Base-by-base conservation (phyloP, 1,284 basidiomycete genomes). In the Ganoderma sp. region DNA sequence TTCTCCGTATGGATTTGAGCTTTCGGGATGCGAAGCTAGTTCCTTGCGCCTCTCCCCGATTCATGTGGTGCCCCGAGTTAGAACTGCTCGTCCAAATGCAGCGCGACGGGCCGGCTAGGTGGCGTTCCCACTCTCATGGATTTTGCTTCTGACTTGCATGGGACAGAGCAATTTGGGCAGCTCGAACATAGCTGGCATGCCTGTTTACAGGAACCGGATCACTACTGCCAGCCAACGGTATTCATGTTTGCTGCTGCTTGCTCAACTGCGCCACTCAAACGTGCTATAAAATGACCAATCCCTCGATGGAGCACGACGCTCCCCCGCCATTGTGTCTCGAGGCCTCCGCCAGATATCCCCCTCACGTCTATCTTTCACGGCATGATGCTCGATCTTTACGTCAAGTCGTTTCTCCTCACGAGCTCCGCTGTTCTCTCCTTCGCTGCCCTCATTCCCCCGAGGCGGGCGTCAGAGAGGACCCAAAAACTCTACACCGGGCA, bases 401-500 rank as follows among this genome's bases (percentile, higher is more conserved):
- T 59, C n/a, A 59, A 59, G 39, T 25, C 58, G 22, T 42, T 59
- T 22, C 34, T 59, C 37, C 58, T 59, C n/a, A 25, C 39, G 12
- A 42, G n/a, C 39, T 59, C 58, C 37, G 58, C 58, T 39, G 28
- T 39, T 39, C 34, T 59, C 41, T 61, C 45, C 60, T 42, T 48
- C 32, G 28, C 34, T 8, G 56, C 42, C 32, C 25, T 43, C 22
- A 8, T 54, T 10, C 52, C 52, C 6, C 39, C 39, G 15, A 65
- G 39, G 63, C 52, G 50, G 6, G 63, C 48, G 9, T 22, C 50
- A 14, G 63, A 56, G 19, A 39, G 37, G 34, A 43, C 52, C 4
- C 58, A 59, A 7, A 65, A 63, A 19, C 32, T 65, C 14, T 68
- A 68, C 56, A 61, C 42, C n/a, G 67, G 67, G n/a, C 67, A 68